Evolutionary conservation across 2,329 filamentous ascomycete species (phyloP), one percentile per base, ranked within the genome.

Genomic region (Neospermospora avenae): DNA sequence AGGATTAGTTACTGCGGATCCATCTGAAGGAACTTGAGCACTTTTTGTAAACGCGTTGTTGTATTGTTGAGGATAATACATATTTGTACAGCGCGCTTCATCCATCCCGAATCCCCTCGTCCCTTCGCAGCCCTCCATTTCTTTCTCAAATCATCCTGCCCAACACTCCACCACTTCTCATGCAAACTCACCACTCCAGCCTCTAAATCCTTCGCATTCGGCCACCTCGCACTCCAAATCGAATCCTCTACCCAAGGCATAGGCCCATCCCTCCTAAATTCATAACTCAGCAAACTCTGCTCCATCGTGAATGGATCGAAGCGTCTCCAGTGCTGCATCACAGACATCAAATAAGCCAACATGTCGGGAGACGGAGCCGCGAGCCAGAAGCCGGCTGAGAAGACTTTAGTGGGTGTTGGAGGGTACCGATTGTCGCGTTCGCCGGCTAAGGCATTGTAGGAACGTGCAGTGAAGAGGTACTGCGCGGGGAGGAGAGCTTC

Each of bases 211-310:
- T 55, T 65, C 60, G 67, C 46, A 35, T 65, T 76, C 16, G 73
- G 73, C 72, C 73, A 76, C 2, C 72, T 76, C 8, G 73, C 72
- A 63, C 70, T 77, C 76, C 76, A 78, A 35, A 68, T 69, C 57
- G 69, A 72, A 41, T 74, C 68, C 57, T 75, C 72, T 16, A 68
- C 63, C 76, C 76, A 78, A 1, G 76, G 75, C 76, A 77, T 78
- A 1, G 72, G 64, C 0, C 76, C 76, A 5, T 71, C 69, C 5
- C 72, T 61, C 18, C 76, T 69, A 62, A 76, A 75, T 1, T 74
- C 77, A 62, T 78, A 77, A 63, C 78, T 78, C 11, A 78, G 65
- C 34, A 79, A 65, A 57, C 73, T 74, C 65, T 78, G 77, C 63
- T 78, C 77, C 70, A 74, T 74, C 3, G 71, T 72, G 45, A 69